Percentiles rank a stretch among this genome's conserved stretches.
phyloP scores from a whole-genome alignment of 495 filamentous ascomycete genomes.

The Filosporella fistucella region DNA sequence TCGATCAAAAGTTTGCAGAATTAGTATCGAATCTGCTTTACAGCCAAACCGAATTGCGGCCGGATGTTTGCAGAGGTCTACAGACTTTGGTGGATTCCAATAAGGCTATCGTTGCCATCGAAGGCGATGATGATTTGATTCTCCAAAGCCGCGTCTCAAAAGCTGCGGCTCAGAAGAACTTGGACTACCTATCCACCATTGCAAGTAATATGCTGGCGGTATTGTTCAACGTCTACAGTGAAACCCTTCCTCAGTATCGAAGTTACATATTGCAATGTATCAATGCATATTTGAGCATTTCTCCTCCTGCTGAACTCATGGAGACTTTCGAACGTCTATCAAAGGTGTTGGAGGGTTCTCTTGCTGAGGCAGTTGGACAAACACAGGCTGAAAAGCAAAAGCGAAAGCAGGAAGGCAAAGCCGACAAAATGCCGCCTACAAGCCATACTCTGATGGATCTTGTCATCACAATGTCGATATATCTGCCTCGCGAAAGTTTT shows the following conservation, averaged over 20 bases:
- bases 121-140: constrained; percentile 59
- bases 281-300: constrained; percentile 89
- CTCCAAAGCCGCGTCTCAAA: constrained; percentile 70
- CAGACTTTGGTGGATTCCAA: constrained; percentile 89
- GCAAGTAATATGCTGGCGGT: constrained; percentile 87
- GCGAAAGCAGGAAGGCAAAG: constrained; percentile 50
- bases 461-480: constrained; percentile 89
- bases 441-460: constrained; percentile 94
- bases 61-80: constrained; percentile 80
- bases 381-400: constrained; percentile 53
- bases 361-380: constrained; percentile 53
- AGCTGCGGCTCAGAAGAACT: constrained; percentile 66
- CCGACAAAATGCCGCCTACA: constrained; percentile 80
- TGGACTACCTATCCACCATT: constrained; percentile 71
- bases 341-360: constrained; percentile 70
- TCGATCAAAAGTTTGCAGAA: constrained; percentile 90
- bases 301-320: constrained; percentile 66
- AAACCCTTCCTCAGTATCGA: constrained; percentile 87
- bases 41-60: constrained; percentile 79
- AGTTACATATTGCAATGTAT: constrained; percentile 89
- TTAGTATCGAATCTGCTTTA: constrained; percentile 87
- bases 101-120: constrained; percentile 62
- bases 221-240: constrained; percentile 95
- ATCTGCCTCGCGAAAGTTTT: constrained; percentile 82
- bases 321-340: constrained; percentile 84